These are phyloP conservation scores for Knufia petricola DNA, from an alignment of 2,329 filamentous ascomycete species.

Conservation along the genomic window DNA sequence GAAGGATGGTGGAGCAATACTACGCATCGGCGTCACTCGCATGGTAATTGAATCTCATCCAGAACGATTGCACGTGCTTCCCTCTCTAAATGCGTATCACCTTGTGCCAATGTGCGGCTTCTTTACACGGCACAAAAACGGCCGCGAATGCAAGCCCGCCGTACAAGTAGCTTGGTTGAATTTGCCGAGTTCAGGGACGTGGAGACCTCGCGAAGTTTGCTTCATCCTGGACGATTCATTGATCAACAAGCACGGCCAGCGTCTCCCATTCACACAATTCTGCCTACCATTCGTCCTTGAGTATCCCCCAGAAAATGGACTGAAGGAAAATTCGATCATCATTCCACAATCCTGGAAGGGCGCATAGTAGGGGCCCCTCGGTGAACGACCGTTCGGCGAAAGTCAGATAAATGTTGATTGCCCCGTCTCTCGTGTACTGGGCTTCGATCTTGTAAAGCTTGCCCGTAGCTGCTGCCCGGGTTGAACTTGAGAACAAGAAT, in stretches of 20 bases:
- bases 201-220: not conserved
- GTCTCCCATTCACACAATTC: not conserved
- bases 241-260: not conserved
- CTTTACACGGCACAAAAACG: not conserved
- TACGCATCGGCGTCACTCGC: too few species aligned
- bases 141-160: too few species aligned
- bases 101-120: constrained; percentile 1
- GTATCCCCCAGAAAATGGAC: not conserved
- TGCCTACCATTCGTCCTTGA: not conserved
- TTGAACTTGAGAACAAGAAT: not conserved
- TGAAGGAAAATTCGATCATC: not conserved
- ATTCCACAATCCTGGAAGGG: not conserved
- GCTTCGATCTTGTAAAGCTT: not conserved
- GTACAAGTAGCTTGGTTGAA: not conserved
- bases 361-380: not conserved
- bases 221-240: constrained; percentile 1
- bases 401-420: not conserved
- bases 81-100: not conserved
- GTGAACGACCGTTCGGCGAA: not conserved
- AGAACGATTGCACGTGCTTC: not conserved
- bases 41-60: too few species aligned
- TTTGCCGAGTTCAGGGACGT: constrained; percentile 1
- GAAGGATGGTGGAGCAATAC: too few species aligned
- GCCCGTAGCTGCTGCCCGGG: not conserved
- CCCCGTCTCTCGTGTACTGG: not conserved